phyloP scores from a whole-genome alignment of 2,329 filamentous ascomycete genomes.

The Cephalotrichum gorgonifer region DNA sequence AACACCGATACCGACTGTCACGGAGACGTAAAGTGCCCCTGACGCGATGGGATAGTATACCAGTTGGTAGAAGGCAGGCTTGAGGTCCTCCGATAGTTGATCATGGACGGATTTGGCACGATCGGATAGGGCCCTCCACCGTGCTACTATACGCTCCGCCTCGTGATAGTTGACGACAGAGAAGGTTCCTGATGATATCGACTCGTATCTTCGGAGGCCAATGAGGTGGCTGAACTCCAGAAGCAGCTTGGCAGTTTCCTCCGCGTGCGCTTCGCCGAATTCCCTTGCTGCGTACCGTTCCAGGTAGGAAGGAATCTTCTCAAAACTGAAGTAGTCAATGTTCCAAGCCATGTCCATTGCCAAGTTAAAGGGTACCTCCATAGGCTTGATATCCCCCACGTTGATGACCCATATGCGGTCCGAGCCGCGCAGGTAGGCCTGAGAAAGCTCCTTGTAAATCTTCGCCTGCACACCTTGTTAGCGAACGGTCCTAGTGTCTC shows the following conservation, averaged over 20 bases:
- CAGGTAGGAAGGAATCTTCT: constrained; percentile 17
- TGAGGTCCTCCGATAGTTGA: constrained; percentile 33
- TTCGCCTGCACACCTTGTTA: constrained; percentile 15
- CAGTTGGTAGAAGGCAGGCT: constrained; percentile 52
- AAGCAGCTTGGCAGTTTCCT: constrained; percentile 43
- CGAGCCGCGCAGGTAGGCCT: constrained; percentile 44
- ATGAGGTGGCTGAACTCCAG: constrained; percentile 33
- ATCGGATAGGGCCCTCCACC: constrained; percentile 36
- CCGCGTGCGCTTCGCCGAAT: constrained; percentile 39
- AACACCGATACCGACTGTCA: constrained; percentile 9
- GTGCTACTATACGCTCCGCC: constrained; percentile 42
- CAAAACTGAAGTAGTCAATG: constrained; percentile 23
- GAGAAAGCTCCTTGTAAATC: constrained; percentile 30
- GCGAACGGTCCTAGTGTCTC: not conserved
- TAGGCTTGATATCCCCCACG: constrained; percentile 52
- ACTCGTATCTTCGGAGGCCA: constrained; percentile 43
- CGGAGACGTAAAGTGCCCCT: constrained; percentile 9
- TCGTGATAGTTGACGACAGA: constrained; percentile 37
- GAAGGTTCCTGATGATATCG: not conserved
- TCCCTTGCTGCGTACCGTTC: constrained; percentile 23
- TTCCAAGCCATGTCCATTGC: constrained; percentile 46
- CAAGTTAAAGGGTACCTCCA: constrained; percentile 45
- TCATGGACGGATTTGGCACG: constrained; percentile 47
- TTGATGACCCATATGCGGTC: constrained; percentile 55
- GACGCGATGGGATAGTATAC: constrained; percentile 39